Evolutionary conservation across 163 green algal genomes (phyloP).

Genomic region (Prototheca wickerhamii): DNA sequence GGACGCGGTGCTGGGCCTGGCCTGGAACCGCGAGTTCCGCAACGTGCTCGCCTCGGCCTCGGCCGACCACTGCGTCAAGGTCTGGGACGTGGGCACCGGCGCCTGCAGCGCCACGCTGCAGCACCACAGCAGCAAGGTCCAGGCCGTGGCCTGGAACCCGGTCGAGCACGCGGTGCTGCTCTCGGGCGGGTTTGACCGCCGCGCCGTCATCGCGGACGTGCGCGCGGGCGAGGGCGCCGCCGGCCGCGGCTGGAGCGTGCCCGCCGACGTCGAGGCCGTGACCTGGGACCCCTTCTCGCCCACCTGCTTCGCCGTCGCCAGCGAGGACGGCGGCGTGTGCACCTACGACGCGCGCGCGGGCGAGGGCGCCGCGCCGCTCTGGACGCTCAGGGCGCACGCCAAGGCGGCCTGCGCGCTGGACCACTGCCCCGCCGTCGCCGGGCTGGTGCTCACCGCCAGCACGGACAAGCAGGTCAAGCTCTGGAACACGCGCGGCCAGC

Average conservation of each 20-base stretch:
- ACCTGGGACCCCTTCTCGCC: constrained; percentile 71
- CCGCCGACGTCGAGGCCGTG: constrained; percentile 82
- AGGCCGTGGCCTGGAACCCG: constrained; percentile 91
- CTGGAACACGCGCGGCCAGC: constrained; percentile 1
- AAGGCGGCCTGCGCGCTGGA: constrained; percentile 69
- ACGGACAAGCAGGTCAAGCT: constrained; percentile 77
- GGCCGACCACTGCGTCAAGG: constrained; percentile 78
- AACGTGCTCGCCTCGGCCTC: constrained; percentile 85
- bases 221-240: constrained; percentile 37
- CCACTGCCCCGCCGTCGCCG: constrained; percentile 57
- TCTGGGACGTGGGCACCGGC: constrained; percentile 79
- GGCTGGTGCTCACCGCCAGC: constrained; percentile 78
- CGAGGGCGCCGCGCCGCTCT: constrained; percentile 51
- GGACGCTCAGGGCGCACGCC: constrained; percentile 70
- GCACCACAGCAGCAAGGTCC: constrained; percentile 88
- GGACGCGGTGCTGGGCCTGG: constrained; percentile 78
- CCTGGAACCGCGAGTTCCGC: constrained; percentile 77
- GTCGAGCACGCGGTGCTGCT: constrained; percentile 77
- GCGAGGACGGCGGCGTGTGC: constrained; percentile 79
- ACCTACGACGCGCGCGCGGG: constrained; percentile 67
- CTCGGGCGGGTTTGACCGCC: constrained; percentile 78
- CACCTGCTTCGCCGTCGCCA: constrained; percentile 74
- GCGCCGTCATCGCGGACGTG: constrained; percentile 74
- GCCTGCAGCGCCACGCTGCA: constrained; percentile 68
- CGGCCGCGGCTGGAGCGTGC: constrained; percentile 53